phyloP scores from a whole-genome alignment of 2,329 filamentous ascomycete species.

The Colletotrichum lini region DNA sequence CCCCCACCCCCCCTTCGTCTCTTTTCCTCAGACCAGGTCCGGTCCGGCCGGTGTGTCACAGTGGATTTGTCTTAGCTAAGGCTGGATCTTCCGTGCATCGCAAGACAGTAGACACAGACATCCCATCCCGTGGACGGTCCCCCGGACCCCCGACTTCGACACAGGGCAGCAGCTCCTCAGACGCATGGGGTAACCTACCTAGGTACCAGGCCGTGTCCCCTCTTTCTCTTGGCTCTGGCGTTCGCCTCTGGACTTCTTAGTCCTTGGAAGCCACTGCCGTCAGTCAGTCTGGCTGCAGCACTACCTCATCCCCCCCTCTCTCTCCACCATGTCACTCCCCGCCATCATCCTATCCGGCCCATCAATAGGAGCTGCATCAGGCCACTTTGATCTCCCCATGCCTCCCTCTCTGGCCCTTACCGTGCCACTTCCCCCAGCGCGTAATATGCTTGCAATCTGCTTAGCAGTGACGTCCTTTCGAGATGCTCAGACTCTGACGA shows the following conservation, averaged over 20 bases:
- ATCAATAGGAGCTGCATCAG: conserved; percentile 40
- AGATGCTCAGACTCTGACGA: conserved; percentile 36
- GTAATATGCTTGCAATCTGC: conserved; percentile 11
- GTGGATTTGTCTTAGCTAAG: conserved; percentile 31
- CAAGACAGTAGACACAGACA: not conserved
- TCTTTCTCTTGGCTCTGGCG: not conserved
- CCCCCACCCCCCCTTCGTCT: not conserved
- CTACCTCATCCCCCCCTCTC: conserved; percentile 5
- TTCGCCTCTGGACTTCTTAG: not conserved
- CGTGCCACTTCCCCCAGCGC: conserved; percentile 8
- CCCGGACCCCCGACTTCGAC: not conserved
- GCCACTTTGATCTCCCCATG: conserved; percentile 33
- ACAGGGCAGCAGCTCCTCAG: conserved; percentile 11
- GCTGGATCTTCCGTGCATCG: conserved; percentile 31
- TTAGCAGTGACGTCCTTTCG: conserved; percentile 33
- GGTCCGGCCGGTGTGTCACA: conserved; percentile 10
- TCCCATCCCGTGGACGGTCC: not conserved
- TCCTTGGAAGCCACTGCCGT: conserved; percentile 1
- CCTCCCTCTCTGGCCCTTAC: conserved; percentile 27
- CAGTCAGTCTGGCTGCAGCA: not conserved
- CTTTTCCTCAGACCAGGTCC: conserved; percentile 13
- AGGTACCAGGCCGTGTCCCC: not conserved
- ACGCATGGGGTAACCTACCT: not conserved
- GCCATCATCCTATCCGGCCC: conserved; percentile 38
- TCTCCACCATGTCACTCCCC: conserved; percentile 31